A percentile compares a stretch with the other conserved stretches of the same genome.
phyloP scores from a whole-genome alignment of 148 eudicot species.

The Amaranthus palmeri region DNA sequence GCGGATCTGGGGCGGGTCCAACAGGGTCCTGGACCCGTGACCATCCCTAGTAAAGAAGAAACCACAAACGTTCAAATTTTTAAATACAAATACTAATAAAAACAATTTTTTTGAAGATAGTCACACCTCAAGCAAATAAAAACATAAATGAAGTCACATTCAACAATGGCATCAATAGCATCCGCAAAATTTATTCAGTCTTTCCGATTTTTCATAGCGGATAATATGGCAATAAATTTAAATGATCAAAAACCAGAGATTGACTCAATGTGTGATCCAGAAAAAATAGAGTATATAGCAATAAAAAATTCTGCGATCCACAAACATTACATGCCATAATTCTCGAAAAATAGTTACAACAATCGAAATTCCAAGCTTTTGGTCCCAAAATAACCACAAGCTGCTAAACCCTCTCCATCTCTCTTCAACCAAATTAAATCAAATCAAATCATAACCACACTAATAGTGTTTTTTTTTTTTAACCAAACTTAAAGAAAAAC shows the following conservation, averaged over 20 bases:
- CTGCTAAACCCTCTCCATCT: constrained; percentile 16
- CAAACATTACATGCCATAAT: constrained; percentile 18
- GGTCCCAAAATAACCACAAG: constrained; percentile 3
- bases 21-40: too few relatives aligned
- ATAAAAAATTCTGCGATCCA: background rate
- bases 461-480: constrained; percentile 1
- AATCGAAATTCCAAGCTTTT: constrained; percentile 6
- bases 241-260: background rate
- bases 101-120: background rate
- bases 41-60: background rate
- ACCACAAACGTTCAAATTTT: too few relatives aligned
- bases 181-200: background rate
- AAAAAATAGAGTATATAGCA: constrained; percentile 4
- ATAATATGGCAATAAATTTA: background rate
- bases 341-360: constrained; percentile 18
- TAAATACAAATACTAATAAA: background rate
- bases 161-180: background rate
- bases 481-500: constrained; percentile 7
- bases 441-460: constrained; percentile 11
- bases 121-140: background rate
- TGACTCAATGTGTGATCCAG: constrained; percentile 1
- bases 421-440: constrained; percentile 1
- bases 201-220: background rate
- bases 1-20: too few relatives aligned
- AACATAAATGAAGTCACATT: background rate